These are phyloP conservation scores for Antarctomyces pellizariae DNA, from an alignment of 495 filamentous ascomycete genomes.

Conservation along the genomic window DNA sequence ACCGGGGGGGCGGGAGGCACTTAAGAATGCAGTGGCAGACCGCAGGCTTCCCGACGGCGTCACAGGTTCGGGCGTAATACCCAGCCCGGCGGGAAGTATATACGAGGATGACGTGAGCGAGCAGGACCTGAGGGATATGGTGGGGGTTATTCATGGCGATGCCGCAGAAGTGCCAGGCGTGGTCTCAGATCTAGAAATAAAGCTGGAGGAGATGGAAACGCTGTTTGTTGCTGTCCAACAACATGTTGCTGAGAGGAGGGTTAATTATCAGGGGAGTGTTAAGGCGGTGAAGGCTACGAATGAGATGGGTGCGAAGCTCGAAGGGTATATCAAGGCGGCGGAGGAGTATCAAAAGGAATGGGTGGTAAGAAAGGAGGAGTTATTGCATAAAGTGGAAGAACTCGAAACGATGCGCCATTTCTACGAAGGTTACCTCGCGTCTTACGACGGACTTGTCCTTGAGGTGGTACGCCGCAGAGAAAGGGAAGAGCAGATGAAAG, in stretches of 20 bases:
- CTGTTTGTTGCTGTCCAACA: slow-evolving; percentile 32
- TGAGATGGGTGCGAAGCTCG: slow-evolving; percentile 37
- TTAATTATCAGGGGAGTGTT: slow-evolving; percentile 22
- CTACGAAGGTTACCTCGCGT: slow-evolving; percentile 62
- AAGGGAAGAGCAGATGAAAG: slow-evolving; percentile 46
- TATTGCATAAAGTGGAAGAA: slow-evolving; percentile 42
- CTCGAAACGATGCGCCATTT: slow-evolving; percentile 49
- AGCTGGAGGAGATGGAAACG: slow-evolving; percentile 51
- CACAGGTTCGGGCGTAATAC: slow-evolving; percentile 31
- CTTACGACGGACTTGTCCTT: slow-evolving; percentile 63
- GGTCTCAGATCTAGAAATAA: slow-evolving; percentile 57
- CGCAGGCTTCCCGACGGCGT: slow-evolving; percentile 37
- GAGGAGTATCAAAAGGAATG: slow-evolving; percentile 50
- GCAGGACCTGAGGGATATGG: slow-evolving; percentile 59
- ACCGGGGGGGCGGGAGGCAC: slow-evolving; percentile 64
- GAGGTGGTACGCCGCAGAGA: slow-evolving; percentile 54
- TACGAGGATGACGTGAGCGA: slow-evolving; percentile 47
- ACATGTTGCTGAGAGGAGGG: slow-evolving; percentile 28
- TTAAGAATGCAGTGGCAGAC: slow-evolving; percentile 30
- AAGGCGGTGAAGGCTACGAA: slow-evolving; percentile 42
- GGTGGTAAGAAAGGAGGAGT: slow-evolving; percentile 45
- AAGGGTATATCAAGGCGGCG: slow-evolving; percentile 42
- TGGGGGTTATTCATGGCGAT: slow-evolving; percentile 62
- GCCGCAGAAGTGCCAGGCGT: slow-evolving; percentile 78
- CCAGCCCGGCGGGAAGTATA: slow-evolving; percentile 31